Evolutionary conservation across 192 early-diverging fungal genomes (phyloP).

Genomic region (Dissophora globulifera): DNA sequence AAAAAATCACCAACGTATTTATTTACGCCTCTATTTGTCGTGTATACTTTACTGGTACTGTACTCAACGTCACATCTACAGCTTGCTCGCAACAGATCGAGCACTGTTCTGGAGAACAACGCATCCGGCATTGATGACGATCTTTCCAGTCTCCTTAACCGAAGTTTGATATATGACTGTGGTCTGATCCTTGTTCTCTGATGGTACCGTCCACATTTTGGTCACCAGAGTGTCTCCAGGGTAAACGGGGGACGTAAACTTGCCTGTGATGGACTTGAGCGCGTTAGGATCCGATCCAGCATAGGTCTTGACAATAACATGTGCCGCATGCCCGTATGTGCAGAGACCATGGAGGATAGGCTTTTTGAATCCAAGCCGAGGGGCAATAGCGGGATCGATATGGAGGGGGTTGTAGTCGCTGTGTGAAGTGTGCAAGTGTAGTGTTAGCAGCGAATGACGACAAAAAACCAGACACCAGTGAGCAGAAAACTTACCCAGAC

Average conservation of each 20-base stretch:
- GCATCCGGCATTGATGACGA: no score
- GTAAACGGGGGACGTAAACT: slow-evolving; percentile 75
- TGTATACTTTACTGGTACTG: no score
- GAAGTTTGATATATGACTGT: slow-evolving; percentile 63
- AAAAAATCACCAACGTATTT: no score
- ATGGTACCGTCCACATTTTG: slow-evolving; percentile 72
- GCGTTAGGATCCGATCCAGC: slow-evolving; percentile 61
- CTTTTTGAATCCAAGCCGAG: slow-evolving; percentile 70
- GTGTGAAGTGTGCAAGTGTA: background rate
- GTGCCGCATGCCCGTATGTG: slow-evolving; percentile 63
- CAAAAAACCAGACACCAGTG: no score
- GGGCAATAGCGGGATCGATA: slow-evolving; percentile 70
- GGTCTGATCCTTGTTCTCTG: slow-evolving; percentile 39
- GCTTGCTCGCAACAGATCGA: no score
- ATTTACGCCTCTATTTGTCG: no score
- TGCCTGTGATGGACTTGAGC: slow-evolving; percentile 69
- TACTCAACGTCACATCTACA: no score
- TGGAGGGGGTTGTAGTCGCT: slow-evolving; percentile 82
- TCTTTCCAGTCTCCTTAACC: no score
- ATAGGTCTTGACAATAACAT: slow-evolving; percentile 63
- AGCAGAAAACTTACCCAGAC: slow-evolving; percentile 59
- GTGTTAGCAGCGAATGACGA: no score
- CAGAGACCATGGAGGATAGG: slow-evolving; percentile 78
- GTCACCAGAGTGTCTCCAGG: slow-evolving; percentile 74
- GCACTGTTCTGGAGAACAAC: no score